Conservation (phyloP, 345 rosid genomes). For the Raphanus raphanistrum region DNA sequence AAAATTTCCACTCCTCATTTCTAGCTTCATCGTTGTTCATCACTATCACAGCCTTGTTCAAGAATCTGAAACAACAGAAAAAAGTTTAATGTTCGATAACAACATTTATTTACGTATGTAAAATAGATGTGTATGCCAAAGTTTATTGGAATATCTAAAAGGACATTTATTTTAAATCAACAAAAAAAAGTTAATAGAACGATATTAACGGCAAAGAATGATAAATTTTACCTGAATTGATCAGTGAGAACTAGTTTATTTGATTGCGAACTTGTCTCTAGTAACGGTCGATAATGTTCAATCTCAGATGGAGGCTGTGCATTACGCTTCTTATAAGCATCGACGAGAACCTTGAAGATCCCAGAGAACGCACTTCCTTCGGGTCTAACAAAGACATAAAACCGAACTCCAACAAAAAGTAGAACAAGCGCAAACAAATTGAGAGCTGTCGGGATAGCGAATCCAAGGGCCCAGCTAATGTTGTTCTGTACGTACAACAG, state of each 20-base stretch:
- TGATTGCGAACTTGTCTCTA: constrained; percentile 33
- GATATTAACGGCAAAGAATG: neutral
- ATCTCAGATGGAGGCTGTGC: constrained; percentile 36
- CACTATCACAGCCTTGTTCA: constrained; percentile 50
- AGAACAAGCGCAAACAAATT: constrained; percentile 55
- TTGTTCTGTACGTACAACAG: constrained; percentile 75
- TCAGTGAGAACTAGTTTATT: constrained; percentile 52
- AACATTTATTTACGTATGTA: neutral
- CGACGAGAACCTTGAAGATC: constrained; percentile 52
- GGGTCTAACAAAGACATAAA: constrained; percentile 60
- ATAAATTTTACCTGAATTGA: constrained; percentile 46
- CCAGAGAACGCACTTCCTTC: constrained; percentile 67
- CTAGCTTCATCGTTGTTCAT: constrained; percentile 38
- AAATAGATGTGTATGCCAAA: neutral
- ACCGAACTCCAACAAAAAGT: constrained; percentile 55
- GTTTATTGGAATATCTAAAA: neutral
- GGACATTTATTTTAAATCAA: neutral
- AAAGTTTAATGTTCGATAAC: neutral
- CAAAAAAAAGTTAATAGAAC: neutral
- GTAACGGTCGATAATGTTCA: constrained; percentile 54
- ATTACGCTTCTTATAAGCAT: constrained; percentile 55
- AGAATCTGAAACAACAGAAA: constrained; percentile 28
- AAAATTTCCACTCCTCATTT: constrained; percentile 37
- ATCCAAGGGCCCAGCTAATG: constrained; percentile 76
- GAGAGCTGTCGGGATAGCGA: constrained; percentile 64